Conservation (phyloP, 768 basidiomycete genomes). For the Paxillus involutus region DNA sequence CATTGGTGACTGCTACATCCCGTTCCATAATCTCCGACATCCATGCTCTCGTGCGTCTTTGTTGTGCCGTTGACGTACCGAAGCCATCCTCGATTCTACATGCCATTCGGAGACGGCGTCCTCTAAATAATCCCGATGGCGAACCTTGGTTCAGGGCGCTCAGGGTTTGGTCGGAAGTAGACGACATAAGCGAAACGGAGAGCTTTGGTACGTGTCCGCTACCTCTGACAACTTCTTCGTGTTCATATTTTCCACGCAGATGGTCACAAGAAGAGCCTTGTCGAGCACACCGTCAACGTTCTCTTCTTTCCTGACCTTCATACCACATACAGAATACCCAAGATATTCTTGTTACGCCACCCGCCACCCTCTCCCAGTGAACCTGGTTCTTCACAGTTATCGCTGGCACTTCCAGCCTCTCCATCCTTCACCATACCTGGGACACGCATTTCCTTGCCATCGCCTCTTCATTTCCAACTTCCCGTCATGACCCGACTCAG, state of each 20-base stretch:
- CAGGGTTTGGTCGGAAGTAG: conserved; percentile 73
- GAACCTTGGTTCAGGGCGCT: conserved; percentile 60
- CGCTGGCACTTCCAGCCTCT: conserved; percentile 30
- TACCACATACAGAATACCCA: conserved; percentile 39
- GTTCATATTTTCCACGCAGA: conserved; percentile 39
- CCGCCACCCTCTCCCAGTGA: conserved; percentile 31
- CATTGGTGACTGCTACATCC: conserved; percentile 72
- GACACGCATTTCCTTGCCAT: conserved; percentile 57
- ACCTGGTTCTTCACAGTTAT: conserved; percentile 24
- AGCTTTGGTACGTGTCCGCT: conserved; percentile 59
- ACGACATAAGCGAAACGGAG: conserved; percentile 75
- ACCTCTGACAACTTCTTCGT: not conserved
- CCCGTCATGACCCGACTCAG: conserved; percentile 70
- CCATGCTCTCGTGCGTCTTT: conserved; percentile 56
- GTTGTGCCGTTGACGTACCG: conserved; percentile 67
- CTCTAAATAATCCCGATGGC: conserved; percentile 20
- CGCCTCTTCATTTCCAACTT: conserved; percentile 73
- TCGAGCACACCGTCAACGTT: conserved; percentile 79
- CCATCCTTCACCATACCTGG: conserved; percentile 59
- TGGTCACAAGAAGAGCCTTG: conserved; percentile 69
- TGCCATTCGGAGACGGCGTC: conserved; percentile 48
- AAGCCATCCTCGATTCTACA: conserved; percentile 60
- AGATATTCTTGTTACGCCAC: conserved; percentile 36
- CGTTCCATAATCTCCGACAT: conserved; percentile 73
- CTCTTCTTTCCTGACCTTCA: conserved; percentile 75